These are phyloP conservation scores for Boletellus ananiceps DNA, from an alignment of 768 basidiomycete genomes.

Conservation along the genomic window DNA sequence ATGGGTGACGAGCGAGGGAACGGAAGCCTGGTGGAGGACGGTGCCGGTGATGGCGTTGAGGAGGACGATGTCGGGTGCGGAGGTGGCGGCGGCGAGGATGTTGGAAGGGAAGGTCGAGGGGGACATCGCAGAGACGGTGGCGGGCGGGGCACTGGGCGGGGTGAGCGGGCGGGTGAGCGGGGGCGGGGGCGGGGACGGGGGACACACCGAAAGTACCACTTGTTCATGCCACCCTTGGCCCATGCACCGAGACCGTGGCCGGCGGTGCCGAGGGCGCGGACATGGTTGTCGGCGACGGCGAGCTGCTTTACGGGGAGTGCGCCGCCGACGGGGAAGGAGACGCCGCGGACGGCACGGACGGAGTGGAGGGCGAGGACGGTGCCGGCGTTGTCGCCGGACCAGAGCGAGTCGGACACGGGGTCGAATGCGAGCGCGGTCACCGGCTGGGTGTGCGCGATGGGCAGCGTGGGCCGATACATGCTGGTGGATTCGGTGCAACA, in stretches of 20 bases:
- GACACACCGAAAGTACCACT: slow-evolving; percentile 71
- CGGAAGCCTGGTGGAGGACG: slow-evolving; percentile 51
- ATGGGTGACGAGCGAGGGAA: slow-evolving; percentile 58
- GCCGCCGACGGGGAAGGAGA: slow-evolving; percentile 70
- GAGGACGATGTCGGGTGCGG: slow-evolving; percentile 57
- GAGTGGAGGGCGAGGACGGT: slow-evolving; percentile 65
- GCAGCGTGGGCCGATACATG: slow-evolving; percentile 20
- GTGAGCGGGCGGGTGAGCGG: slow-evolving; percentile 3
- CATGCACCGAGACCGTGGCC: slow-evolving; percentile 71
- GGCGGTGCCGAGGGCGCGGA: slow-evolving; percentile 58
- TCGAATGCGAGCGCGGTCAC: slow-evolving; percentile 84
- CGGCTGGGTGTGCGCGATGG: slow-evolving; percentile 36
- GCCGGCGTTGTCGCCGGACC: slow-evolving; percentile 77
- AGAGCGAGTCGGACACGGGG: slow-evolving; percentile 84
- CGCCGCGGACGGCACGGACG: slow-evolving; percentile 58
- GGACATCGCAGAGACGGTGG: slow-evolving; percentile 38
- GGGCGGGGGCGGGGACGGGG: neutral
- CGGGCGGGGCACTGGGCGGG: slow-evolving; percentile 31
- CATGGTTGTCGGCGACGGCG: slow-evolving; percentile 70
- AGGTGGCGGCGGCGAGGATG: slow-evolving; percentile 56
- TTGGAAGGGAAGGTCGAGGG: slow-evolving; percentile 49
- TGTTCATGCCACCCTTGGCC: slow-evolving; percentile 82
- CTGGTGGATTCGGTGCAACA: slow-evolving; percentile 1
- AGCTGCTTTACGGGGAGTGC: slow-evolving; percentile 69
- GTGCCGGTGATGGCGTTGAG: slow-evolving; percentile 73